Evolutionary conservation across 176 grass and related monocot genomes (phyloP).

Genomic region (Triticum monococcum): DNA sequence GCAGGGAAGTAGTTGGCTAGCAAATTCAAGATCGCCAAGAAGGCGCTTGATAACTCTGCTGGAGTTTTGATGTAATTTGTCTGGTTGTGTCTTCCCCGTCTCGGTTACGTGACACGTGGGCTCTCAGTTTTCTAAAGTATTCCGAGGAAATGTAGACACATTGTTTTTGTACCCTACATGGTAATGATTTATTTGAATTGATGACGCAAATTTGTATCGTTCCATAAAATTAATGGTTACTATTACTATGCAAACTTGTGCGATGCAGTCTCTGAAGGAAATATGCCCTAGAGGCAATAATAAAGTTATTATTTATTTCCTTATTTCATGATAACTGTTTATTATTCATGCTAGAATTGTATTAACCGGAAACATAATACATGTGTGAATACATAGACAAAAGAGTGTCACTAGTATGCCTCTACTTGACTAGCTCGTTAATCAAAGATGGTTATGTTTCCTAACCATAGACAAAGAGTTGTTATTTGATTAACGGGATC

Average conservation of each 20-base stretch:
- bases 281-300: too few relatives aligned
- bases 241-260: not conserved
- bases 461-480: too few relatives aligned
- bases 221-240: not conserved
- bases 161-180: not conserved
- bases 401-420: too few relatives aligned
- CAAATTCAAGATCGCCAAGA: constrained; percentile 83
- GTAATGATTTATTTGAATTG: not conserved
- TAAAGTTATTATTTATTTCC: too few relatives aligned
- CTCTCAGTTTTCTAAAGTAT: not conserved
- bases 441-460: too few relatives aligned
- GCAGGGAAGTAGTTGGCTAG: constrained; percentile 21
- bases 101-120: not conserved
- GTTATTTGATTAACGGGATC: too few relatives aligned
- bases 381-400: too few relatives aligned
- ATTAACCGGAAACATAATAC: too few relatives aligned
- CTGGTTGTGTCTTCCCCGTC: not conserved
- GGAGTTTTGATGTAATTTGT: constrained; percentile 71
- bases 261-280: not conserved
- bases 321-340: too few relatives aligned
- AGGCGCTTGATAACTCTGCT: constrained; percentile 69
- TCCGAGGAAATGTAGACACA: not conserved
- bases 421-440: too few relatives aligned
- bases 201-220: not conserved
- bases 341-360: too few relatives aligned